These are phyloP conservation scores for Penicillium occitanis DNA, from an alignment of 2,329 filamentous ascomycete species.

Conservation along the genomic window DNA sequence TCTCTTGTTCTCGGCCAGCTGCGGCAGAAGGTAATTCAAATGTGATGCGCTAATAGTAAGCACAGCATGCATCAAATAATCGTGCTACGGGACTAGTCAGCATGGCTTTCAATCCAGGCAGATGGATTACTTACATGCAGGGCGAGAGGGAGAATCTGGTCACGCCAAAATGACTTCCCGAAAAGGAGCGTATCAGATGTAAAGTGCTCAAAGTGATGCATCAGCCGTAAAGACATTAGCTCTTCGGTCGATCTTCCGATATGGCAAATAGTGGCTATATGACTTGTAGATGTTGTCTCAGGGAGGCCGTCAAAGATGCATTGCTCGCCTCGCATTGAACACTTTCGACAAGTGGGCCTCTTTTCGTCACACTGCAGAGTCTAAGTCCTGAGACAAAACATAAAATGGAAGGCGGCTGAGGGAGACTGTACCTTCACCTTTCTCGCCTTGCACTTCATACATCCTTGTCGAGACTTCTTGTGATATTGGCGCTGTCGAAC, in stretches of 20 bases:
- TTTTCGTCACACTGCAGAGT: constrained; percentile 4
- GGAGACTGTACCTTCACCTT: constrained; percentile 4
- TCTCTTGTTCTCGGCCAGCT: background rate
- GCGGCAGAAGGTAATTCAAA: background rate
- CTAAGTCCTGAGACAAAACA: background rate
- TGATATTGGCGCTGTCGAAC: constrained; percentile 10
- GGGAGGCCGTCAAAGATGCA: background rate
- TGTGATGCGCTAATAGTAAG: constrained; percentile 8
- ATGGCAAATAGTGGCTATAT: background rate
- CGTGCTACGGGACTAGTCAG: background rate
- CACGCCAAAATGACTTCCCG: constrained; percentile 3
- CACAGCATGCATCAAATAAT: constrained; percentile 12
- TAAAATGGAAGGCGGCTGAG: too few species aligned
- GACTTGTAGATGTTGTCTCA: background rate
- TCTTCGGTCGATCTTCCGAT: background rate
- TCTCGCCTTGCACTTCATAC: constrained; percentile 12
- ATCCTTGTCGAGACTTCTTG: constrained; percentile 7
- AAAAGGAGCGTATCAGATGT: constrained; percentile 10
- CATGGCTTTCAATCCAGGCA: background rate
- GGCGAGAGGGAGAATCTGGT: constrained; percentile 12
- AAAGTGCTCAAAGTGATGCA: constrained; percentile 14
- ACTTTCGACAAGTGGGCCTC: constrained; percentile 4
- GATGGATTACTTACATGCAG: constrained; percentile 2
- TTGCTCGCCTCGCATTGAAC: constrained; percentile 3
- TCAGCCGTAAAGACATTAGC: background rate